Conservation (phyloP, 2,329 filamentous ascomycete species). For the Monosporascus sp. region DNA sequence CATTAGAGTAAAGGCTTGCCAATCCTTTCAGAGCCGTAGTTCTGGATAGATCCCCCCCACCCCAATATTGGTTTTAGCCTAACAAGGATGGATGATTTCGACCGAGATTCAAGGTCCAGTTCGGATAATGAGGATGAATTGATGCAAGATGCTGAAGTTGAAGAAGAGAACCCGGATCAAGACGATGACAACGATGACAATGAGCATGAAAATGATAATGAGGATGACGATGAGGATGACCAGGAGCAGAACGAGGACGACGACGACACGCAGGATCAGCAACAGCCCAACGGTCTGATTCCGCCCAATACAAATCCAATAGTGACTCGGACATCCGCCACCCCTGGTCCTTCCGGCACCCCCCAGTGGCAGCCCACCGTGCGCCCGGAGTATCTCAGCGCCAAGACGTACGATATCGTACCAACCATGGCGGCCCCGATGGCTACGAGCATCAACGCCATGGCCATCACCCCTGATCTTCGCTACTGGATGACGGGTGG, state of each 20-base stretch:
- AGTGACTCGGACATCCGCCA: constrained; percentile 26
- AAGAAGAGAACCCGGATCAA: constrained; percentile 18
- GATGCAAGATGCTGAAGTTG: constrained; percentile 23
- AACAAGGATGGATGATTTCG: constrained; percentile 34
- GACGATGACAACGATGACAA: constrained; percentile 36
- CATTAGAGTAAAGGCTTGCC: neutral
- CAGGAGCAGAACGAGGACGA: constrained; percentile 33
- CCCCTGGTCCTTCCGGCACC: constrained; percentile 26
- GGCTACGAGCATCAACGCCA: constrained; percentile 89
- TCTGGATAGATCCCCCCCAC: neutral
- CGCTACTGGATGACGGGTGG: constrained; percentile 93
- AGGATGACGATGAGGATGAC: constrained; percentile 32
- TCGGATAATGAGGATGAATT: constrained; percentile 39
- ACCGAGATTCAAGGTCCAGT: constrained; percentile 35
- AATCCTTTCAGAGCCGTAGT: neutral
- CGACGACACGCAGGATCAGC: constrained; percentile 16
- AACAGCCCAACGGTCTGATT: constrained; percentile 5
- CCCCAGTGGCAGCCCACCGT: constrained; percentile 53
- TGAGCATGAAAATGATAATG: constrained; percentile 30
- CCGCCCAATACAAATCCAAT: constrained; percentile 11
- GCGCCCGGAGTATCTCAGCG: constrained; percentile 74
- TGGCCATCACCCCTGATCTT: constrained; percentile 89
- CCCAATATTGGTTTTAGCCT: neutral
- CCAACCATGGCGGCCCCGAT: constrained; percentile 96
- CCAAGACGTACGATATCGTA: constrained; percentile 85